Conservation (phyloP, 495 filamentous ascomycete genomes). For the Lepidopterella palustris region DNA sequence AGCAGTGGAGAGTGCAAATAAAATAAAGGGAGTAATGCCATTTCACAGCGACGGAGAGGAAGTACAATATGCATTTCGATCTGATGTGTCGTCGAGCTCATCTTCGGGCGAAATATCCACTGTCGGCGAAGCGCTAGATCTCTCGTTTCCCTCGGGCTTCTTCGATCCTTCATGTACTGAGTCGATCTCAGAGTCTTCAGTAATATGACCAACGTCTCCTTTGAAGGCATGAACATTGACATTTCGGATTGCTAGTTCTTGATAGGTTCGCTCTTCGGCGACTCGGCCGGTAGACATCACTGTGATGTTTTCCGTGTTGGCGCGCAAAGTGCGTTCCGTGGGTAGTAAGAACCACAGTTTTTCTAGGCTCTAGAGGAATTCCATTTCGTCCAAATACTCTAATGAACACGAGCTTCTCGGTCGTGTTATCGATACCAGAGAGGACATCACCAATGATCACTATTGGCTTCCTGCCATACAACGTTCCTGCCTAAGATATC, state of each 20-base stretch:
- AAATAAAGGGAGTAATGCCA: slow-evolving; percentile 4
- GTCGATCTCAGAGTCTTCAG: background rate
- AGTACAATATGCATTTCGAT: slow-evolving; percentile 8
- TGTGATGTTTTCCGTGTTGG: slow-evolving; percentile 11
- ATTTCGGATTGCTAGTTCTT: slow-evolving; percentile 1
- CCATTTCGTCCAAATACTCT: slow-evolving; percentile 39
- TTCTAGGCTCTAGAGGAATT: slow-evolving; percentile 30
- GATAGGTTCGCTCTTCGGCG: slow-evolving; percentile 7
- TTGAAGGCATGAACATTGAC: slow-evolving; percentile 3
- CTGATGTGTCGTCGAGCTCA: slow-evolving; percentile 2
- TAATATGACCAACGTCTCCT: too few relatives aligned
- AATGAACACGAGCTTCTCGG: slow-evolving; percentile 33
- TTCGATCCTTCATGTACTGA: slow-evolving; percentile 1
- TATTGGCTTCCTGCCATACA: slow-evolving; percentile 31
- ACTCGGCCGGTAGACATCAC: slow-evolving; percentile 7
- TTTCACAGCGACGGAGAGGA: slow-evolving; percentile 9
- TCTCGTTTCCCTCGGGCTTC: background rate
- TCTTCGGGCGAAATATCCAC: slow-evolving; percentile 1
- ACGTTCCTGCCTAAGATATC: slow-evolving; percentile 32
- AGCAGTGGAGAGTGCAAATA: background rate
- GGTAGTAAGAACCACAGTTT: slow-evolving; percentile 40
- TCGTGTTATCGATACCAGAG: slow-evolving; percentile 36
- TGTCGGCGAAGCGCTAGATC: too few relatives aligned
- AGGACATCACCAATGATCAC: slow-evolving; percentile 37
- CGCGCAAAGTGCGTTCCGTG: slow-evolving; percentile 11